Evolutionary conservation across 208 protist species (phyloP).

Genomic region (Wallacemonas sp.): DNA sequence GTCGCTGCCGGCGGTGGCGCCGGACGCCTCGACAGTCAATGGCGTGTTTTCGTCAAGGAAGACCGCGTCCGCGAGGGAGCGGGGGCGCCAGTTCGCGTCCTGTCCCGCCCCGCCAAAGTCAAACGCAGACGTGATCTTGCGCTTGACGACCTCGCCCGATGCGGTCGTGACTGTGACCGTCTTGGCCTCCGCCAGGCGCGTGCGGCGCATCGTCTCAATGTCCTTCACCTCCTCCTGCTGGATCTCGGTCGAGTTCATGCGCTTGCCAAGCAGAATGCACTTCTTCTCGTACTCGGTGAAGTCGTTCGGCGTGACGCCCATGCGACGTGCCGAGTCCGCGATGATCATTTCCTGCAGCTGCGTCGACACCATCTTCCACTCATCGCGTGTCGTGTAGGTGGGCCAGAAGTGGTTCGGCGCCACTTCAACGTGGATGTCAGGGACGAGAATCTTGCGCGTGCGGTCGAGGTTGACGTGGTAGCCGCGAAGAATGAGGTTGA

Average conservation of each 20-base stretch:
- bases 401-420: constrained; percentile 99
- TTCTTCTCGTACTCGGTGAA: constrained; percentile 99
- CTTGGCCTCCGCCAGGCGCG: constrained; percentile 66
- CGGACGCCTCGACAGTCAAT: constrained; percentile 59
- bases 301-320: constrained; percentile 99
- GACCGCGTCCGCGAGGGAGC: constrained; percentile 76
- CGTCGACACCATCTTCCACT: constrained; percentile 99
- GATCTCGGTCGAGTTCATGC: constrained; percentile 98
- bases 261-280: constrained; percentile 99
- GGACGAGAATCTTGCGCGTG: constrained; percentile 97
- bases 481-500: constrained; percentile 99
- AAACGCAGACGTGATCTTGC: constrained; percentile 83
- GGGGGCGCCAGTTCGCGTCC: constrained; percentile 84
- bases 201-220: constrained; percentile 96
- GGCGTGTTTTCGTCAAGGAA: constrained; percentile 70
- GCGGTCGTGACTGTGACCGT: constrained; percentile 61
- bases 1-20: constrained; percentile 70
- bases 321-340: constrained; percentile 99
- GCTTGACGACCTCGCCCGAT: constrained; percentile 71
- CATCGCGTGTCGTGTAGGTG: constrained; percentile 95
- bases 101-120: constrained; percentile 72
- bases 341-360: constrained; percentile 99
- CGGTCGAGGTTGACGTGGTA: constrained; percentile 98
- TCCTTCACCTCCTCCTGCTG: constrained; percentile 99
- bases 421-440: constrained; percentile 96